Evolutionary conservation across 495 filamentous ascomycete genomes (phyloP).

Genomic region (Aspergillus taichungensis): DNA sequence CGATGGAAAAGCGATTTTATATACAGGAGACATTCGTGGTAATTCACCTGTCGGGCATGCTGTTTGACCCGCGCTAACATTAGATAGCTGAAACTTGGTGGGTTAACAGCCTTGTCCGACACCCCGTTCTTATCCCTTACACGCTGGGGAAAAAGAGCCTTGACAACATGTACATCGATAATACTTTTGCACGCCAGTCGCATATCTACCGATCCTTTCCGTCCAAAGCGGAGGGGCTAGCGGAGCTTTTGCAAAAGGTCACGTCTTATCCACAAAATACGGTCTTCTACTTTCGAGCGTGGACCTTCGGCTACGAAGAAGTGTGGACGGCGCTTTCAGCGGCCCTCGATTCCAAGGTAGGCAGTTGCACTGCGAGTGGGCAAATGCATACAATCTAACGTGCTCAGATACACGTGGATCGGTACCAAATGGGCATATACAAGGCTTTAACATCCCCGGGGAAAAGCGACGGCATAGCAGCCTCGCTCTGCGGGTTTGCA

Average conservation of each 20-base stretch:
- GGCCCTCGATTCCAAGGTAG: slow-evolving; percentile 55
- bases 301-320: slow-evolving; percentile 92
- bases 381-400: no score
- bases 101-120: slow-evolving; percentile 54
- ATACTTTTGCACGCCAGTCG: slow-evolving; percentile 55
- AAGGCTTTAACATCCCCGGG: slow-evolving; percentile 44
- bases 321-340: slow-evolving; percentile 80
- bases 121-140: slow-evolving; percentile 71
- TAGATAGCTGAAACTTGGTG: slow-evolving; percentile 55
- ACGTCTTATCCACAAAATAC: slow-evolving; percentile 62
- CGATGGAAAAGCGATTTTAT: slow-evolving; percentile 65
- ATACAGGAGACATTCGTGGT: slow-evolving; percentile 88
- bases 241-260: slow-evolving; percentile 64
- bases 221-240: slow-evolving; percentile 60
- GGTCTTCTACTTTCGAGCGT: slow-evolving; percentile 75
- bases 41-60: slow-evolving; percentile 15
- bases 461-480: slow-evolving; percentile 44
- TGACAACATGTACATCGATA: slow-evolving; percentile 82
- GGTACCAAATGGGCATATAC: slow-evolving; percentile 71
- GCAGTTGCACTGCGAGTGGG: background rate
- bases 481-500: slow-evolving; percentile 65
- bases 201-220: slow-evolving; percentile 42
- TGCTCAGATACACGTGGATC: slow-evolving; percentile 67
- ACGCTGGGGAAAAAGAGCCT: slow-evolving; percentile 54
- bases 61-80: background rate